Base-by-base conservation (phyloP, 108 stramenopile genomes). In the Asterionellopsis glacialis region DNA sequence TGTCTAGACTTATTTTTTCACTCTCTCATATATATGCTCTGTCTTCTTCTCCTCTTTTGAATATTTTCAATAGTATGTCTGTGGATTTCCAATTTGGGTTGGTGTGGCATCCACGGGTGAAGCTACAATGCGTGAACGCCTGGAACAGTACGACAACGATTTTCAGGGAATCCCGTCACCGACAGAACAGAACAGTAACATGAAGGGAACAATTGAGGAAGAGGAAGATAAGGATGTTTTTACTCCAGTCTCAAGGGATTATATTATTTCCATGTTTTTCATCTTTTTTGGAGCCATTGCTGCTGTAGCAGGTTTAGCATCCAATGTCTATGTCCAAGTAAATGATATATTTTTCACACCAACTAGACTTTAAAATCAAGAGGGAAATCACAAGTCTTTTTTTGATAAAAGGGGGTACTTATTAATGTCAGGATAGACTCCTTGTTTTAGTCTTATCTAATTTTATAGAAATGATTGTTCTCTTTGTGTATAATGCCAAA, bases 261-360 rank as follows among this genome's bases (percentile, higher is more conserved):
- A 66, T 22, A 64, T 43, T 51, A 61, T 86, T 26, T 66, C 70
- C 16, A 74, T 88, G 5, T 83, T 91, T 44, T 88, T 91, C 53
- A 63, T 91, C 16, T 14, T 76, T 5, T 88, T 91, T 79, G 90
- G 90, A 38, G 19, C 69, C 9, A 59, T 88, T 48, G 80, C 84
- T 1, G 64, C 70, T 13, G 63, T 84, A 0, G 87, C 77, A 16
- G 90, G 90, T 39, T 45, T 91, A 10, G 22, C 68, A 11, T 77
- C 72, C 50, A 91, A 91, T 67, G 57, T 91, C 6, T 84, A 81
- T 61, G 82, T 87, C 2, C 79, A 90, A 69, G 60, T 70, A 50
- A 58, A 59, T 5, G 50, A 61, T 23, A 11, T 43, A 4, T 42
- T 22, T 12, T 58, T 41, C 23, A 16, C 41, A n/a, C 45, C 57